Conservation (phyloP, 1,284 basidiomycete genomes). For the Puccinia horiana region DNA sequence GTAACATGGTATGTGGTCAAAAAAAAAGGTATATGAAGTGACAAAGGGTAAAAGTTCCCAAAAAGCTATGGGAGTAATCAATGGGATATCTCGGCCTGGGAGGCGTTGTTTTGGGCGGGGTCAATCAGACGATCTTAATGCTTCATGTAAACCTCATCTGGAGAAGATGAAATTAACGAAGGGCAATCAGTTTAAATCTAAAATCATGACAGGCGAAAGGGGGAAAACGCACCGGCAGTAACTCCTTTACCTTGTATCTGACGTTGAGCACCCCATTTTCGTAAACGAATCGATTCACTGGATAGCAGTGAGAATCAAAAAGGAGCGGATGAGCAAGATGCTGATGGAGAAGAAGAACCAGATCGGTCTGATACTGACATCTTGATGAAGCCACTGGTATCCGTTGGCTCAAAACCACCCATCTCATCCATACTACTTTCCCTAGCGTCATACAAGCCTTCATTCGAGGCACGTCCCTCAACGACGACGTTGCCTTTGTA, state of each 20-base stretch:
- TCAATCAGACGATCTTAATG: not conserved
- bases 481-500: constrained; percentile 97
- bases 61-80: not conserved
- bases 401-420: constrained; percentile 91
- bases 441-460: constrained; percentile 92
- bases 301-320: not conserved
- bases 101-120: not conserved
- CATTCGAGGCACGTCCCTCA: constrained; percentile 85
- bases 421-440: constrained; percentile 99
- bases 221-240: constrained; percentile 26
- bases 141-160: constrained; percentile 38
- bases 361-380: constrained; percentile 15
- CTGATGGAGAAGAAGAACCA: not conserved
- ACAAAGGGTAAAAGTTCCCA: not conserved
- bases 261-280: constrained; percentile 49
- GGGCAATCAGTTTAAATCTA: not conserved
- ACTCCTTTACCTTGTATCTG: constrained; percentile 38
- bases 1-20: too few relatives aligned
- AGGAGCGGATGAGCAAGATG: not conserved
- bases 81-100: not conserved
- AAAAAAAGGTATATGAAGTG: not conserved
- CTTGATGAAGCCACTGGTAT: constrained; percentile 64
- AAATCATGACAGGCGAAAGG: not conserved
- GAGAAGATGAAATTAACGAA: not conserved
- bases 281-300: constrained; percentile 47